Conservation (phyloP, 2,329 filamentous ascomycete genomes). For the Aspergillus sp. region DNA sequence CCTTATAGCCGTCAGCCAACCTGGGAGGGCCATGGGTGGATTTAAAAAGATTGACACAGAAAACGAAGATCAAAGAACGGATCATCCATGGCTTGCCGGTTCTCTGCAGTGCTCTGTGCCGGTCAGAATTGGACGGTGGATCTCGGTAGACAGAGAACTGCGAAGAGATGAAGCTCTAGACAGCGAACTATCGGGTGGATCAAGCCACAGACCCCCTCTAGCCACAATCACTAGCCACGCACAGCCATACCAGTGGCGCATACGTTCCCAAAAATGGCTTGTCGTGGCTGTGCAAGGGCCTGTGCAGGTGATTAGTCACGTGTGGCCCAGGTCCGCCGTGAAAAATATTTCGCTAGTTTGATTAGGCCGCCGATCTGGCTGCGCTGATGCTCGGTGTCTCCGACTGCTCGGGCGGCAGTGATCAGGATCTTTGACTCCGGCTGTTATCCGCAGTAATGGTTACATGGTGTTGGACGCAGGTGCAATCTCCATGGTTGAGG, state of each 20-base stretch:
- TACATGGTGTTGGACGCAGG: no score
- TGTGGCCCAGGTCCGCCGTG: neutral
- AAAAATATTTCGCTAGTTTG: neutral
- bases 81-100: constrained; percentile 5
- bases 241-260: neutral
- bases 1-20: constrained; percentile 1
- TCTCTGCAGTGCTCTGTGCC: constrained; percentile 8
- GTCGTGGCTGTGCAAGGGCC: neutral
- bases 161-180: neutral
- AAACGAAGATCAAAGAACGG: constrained; percentile 6
- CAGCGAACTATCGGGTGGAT: neutral
- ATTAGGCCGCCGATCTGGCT: neutral
- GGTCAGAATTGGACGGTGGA: no score
- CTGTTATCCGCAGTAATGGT: no score
- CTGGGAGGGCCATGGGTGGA: no score
- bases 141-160: neutral
- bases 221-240: neutral
- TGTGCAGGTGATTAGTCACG: neutral
- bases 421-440: no score
- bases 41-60: constrained; percentile 2
- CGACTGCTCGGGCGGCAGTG: no score
- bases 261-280: neutral
- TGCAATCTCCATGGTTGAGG: no score
- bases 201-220: neutral
- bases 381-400: no score